phyloP scores from a whole-genome alignment of 1,139 yeast genomes.

The Candida smagusa region DNA sequence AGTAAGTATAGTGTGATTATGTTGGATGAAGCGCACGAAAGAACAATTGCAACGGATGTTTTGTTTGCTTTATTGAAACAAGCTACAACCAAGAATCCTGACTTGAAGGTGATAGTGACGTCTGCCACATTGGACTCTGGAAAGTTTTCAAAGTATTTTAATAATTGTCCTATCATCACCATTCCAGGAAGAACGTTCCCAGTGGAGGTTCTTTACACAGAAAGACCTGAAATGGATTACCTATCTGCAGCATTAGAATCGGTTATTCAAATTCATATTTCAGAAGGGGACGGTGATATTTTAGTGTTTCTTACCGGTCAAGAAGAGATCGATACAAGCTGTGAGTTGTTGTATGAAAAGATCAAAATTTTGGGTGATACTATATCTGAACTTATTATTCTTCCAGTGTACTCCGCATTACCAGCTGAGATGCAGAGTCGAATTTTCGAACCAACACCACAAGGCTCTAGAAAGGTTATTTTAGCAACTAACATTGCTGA shows the following conservation, averaged over 20 bases:
- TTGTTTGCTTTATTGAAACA: constrained; percentile 79
- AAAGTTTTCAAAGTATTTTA: constrained; percentile 77
- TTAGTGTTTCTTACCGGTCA: constrained; percentile 86
- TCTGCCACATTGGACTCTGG: constrained; percentile 90
- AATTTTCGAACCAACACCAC: constrained; percentile 74
- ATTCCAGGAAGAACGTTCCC: constrained; percentile 92
- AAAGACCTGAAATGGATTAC: constrained; percentile 83
- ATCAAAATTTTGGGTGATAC: constrained; percentile 64
- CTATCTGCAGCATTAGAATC: constrained; percentile 78
- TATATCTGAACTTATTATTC: constrained; percentile 63
- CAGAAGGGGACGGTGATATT: constrained; percentile 79
- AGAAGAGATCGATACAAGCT: constrained; percentile 89
- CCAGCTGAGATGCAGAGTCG: constrained; percentile 72
- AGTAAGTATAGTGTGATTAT: constrained; percentile 75
- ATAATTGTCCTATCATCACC: constrained; percentile 72
- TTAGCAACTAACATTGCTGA: constrained; percentile 75
- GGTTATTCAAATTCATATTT: constrained; percentile 75
- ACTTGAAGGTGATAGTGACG: constrained; percentile 75
- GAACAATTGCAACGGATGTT: constrained; percentile 92
- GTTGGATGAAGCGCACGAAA: constrained; percentile 95
- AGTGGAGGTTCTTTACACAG: constrained; percentile 74
- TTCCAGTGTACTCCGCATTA: constrained; percentile 84
- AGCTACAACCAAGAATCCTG: constrained; percentile 68
- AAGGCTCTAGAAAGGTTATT: constrained; percentile 67
- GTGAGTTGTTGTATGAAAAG: constrained; percentile 68